phyloP scores from a whole-genome alignment of 2,329 filamentous ascomycete genomes.

The Trichophyton mentagrophytes region DNA sequence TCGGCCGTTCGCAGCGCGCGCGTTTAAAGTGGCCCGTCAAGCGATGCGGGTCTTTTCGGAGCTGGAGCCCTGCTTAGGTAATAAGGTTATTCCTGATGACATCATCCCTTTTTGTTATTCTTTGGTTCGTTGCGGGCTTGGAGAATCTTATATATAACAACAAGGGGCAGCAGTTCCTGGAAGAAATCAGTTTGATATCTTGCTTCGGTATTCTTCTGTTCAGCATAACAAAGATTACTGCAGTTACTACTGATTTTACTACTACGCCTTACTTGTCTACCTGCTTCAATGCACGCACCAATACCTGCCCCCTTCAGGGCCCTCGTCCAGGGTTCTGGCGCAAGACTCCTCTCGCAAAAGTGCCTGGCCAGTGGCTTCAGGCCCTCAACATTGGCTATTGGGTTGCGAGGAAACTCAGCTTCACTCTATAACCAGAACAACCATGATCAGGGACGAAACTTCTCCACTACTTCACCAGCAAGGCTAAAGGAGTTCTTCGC shows the following conservation, averaged over 20 bases:
- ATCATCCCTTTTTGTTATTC: background rate
- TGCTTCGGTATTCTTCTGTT: background rate
- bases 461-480: conserved; percentile 27
- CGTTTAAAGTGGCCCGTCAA: background rate
- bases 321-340: conserved; percentile 9
- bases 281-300: conserved; percentile 2
- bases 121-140: background rate
- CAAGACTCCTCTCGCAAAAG: conserved; percentile 11
- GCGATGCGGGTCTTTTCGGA: background rate
- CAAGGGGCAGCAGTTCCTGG: background rate
- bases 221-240: background rate
- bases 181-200: background rate
- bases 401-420: conserved; percentile 5
- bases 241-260: background rate
- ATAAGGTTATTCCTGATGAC: background rate
- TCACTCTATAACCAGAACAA: background rate
- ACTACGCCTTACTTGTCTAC: background rate
- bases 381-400: conserved; percentile 3
- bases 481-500: conserved; percentile 46
- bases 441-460: conserved; percentile 17
- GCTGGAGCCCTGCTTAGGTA: background rate
- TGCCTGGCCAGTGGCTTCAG: conserved; percentile 6
- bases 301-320: conserved; percentile 4
- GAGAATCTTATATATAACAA: background rate
- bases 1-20: background rate